phyloP scores from a whole-genome alignment of 805 yeast species.

The Wickerhamomyces subpelliculosus region DNA sequence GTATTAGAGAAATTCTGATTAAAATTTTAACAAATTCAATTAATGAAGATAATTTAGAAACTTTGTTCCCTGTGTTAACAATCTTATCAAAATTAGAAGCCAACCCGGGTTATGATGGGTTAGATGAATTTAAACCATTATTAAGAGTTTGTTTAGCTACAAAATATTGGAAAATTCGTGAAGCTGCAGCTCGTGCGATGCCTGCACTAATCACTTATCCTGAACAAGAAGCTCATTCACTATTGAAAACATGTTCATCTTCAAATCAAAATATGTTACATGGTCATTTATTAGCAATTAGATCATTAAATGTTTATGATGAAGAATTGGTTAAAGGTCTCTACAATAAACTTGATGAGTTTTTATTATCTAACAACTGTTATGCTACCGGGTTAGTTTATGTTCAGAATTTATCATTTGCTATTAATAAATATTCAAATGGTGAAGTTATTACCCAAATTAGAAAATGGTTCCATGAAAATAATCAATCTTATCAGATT shows the following conservation, averaged over 20 bases:
- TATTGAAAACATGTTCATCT: constrained; percentile 19
- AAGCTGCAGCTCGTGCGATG: constrained; percentile 72
- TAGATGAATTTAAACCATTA: constrained; percentile 44
- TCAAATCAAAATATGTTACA: constrained; percentile 43
- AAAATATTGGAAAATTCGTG: constrained; percentile 76
- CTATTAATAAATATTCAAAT: constrained; percentile 1
- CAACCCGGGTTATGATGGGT: constrained; percentile 45
- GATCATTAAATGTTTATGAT: constrained; percentile 22
- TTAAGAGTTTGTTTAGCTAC: constrained; percentile 44
- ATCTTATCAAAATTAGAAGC: constrained; percentile 64
- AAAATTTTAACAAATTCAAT: constrained; percentile 30
- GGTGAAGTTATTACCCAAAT: constrained; percentile 17
- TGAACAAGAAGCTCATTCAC: constrained; percentile 19
- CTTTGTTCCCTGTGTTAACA: constrained; percentile 69
- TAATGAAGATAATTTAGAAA: constrained; percentile 37
- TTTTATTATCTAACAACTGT: constrained; percentile 22
- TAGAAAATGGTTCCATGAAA: constrained; percentile 28
- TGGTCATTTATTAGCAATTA: constrained; percentile 50
- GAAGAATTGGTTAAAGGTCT: constrained; percentile 3
- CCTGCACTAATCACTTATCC: constrained; percentile 39
- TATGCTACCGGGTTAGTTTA: constrained; percentile 28
- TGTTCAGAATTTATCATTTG: constrained; percentile 19
- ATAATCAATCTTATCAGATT: constrained; percentile 21
- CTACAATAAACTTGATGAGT: constrained; percentile 3
- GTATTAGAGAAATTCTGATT: constrained; percentile 44